Evolutionary conservation across 768 basidiomycete species (phyloP), one percentile per base, ranked within the genome.

Genomic region (Favolaschia claudopus): DNA sequence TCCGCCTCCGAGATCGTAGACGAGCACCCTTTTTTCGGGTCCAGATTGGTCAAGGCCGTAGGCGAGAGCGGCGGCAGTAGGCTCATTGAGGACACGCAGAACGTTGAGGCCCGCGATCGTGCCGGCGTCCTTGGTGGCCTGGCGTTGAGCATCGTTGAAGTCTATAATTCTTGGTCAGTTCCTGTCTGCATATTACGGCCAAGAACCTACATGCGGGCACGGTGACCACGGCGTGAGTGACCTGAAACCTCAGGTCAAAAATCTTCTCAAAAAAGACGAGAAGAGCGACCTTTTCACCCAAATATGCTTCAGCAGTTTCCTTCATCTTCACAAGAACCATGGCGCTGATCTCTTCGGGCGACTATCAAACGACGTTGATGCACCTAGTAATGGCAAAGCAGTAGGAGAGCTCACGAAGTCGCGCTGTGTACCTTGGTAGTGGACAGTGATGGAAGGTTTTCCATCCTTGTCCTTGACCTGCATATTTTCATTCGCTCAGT

Each of bases 1-100:
- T 63, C 89, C 88, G 63, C 89, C 88, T 61, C 88, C 88, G 44
- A 90, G 79, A 73, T 89, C 88, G 78, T 88, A 89, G 64, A 88
- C 86, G 67, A 90, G 80, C 49, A 89, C 79, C 67, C 83, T 85
- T 71, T 71, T 86, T 75, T 77, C 87, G 25, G 76, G 76, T 40
- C 77, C 80, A 68, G 84, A 82, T 72, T 85, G 83, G 78, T 86
- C 81, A 51, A 89, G 82, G 67, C 87, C 86, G 75, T 89, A 89
- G 47, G 88, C 86, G 69, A 89, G 82, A 51, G 86, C 87, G 47
- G 88, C 88, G 53, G 88, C 88, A 49, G 87, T 88, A 37, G 89
- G 88, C 70, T 84, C 88, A 74, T 88, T 89, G 70, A 89, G 78
- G 68, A 89, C 84, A 60, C 86, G 85, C 59, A 87, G 77, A 51